phyloP scores from a whole-genome alignment of 129 eudicot species.

The Centella asiatica region DNA sequence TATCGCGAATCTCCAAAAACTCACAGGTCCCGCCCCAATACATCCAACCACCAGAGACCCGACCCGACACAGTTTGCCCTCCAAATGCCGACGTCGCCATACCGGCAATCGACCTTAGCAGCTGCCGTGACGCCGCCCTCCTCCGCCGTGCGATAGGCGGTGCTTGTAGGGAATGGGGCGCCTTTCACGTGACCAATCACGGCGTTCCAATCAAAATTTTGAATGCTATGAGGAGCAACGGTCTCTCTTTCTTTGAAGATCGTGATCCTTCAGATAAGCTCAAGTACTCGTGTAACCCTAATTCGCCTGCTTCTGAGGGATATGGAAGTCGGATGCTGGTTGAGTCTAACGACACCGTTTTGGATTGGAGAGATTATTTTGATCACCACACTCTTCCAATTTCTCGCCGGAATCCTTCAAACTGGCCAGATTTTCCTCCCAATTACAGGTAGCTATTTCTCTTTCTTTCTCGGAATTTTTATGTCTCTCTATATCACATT shows the following conservation, averaged over 20 bases:
- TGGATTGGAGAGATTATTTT: conserved; percentile 95
- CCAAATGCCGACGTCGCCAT: conserved; percentile 6
- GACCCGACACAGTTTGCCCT: conserved; percentile 20
- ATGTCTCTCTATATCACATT: too few relatives aligned
- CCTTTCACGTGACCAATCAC: conserved; percentile 73
- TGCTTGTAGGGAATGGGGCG: conserved; percentile 80
- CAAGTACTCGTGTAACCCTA: conserved; percentile 45
- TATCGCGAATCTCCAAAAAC: conserved; percentile 26
- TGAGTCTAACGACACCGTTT: conserved; percentile 47
- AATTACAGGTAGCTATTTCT: conserved; percentile 59
- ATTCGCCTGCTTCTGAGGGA: conserved; percentile 70
- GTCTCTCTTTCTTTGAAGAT: conserved; percentile 51
- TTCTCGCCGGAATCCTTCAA: conserved; percentile 43
- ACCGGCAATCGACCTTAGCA: conserved; percentile 46
- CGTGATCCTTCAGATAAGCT: conserved; percentile 34
- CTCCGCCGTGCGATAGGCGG: conserved; percentile 19
- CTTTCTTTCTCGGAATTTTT: too few relatives aligned
- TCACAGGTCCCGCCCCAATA: conserved; percentile 59
- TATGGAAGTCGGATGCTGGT: conserved; percentile 87
- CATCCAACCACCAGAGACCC: conserved; percentile 66
- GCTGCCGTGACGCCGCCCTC: neutral
- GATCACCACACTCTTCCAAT: conserved; percentile 84
- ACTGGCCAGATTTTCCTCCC: conserved; percentile 61
- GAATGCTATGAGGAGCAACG: conserved; percentile 36
- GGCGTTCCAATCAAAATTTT: conserved; percentile 42